These are phyloP conservation scores for Yarrowia keelungensis DNA, from an alignment of 805 yeast genomes.

Conservation along the genomic window DNA sequence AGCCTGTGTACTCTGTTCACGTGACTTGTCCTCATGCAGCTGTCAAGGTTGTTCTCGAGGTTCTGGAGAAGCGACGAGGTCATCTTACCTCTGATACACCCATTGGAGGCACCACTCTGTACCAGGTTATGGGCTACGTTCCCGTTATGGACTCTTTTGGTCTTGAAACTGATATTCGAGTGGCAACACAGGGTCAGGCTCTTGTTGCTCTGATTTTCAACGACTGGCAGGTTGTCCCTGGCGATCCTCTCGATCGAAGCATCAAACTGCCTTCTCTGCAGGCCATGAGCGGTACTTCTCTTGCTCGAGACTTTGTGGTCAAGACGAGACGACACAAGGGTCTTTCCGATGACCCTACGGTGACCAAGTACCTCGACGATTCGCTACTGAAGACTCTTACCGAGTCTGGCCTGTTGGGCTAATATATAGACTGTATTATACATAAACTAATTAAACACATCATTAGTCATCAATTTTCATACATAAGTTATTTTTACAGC, in stretches of 20 bases:
- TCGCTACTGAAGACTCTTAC: conserved; percentile 62
- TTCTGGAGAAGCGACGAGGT: conserved; percentile 75
- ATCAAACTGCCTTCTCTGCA: conserved; percentile 70
- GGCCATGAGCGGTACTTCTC: conserved; percentile 71
- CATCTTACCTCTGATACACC: conserved; percentile 57
- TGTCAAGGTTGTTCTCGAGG: conserved; percentile 57
- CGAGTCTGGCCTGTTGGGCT: conserved; percentile 55
- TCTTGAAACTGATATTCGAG: conserved; percentile 81
- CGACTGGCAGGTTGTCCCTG: conserved; percentile 83
- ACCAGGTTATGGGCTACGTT: conserved; percentile 64
- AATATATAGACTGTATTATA: conserved; percentile 29
- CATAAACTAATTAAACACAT: not conserved
- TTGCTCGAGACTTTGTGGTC: conserved; percentile 87
- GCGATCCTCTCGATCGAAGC: conserved; percentile 82
- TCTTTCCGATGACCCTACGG: conserved; percentile 69
- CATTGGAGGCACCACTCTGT: conserved; percentile 76
- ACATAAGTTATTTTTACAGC: too few relatives aligned
- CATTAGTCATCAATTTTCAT: too few relatives aligned
- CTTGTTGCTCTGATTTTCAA: conserved; percentile 69
- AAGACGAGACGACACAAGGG: conserved; percentile 93
- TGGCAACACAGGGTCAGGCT: conserved; percentile 80
- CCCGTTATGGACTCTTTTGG: conserved; percentile 95
- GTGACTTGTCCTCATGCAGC: conserved; percentile 61
- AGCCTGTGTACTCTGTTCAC: conserved; percentile 74
- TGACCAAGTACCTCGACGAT: conserved; percentile 70